Percentiles rank a stretch among this genome's conserved stretches.
Conservation (phyloP, 2,329 filamentous ascomycete species). For the Geosmithia morbida region DNA sequence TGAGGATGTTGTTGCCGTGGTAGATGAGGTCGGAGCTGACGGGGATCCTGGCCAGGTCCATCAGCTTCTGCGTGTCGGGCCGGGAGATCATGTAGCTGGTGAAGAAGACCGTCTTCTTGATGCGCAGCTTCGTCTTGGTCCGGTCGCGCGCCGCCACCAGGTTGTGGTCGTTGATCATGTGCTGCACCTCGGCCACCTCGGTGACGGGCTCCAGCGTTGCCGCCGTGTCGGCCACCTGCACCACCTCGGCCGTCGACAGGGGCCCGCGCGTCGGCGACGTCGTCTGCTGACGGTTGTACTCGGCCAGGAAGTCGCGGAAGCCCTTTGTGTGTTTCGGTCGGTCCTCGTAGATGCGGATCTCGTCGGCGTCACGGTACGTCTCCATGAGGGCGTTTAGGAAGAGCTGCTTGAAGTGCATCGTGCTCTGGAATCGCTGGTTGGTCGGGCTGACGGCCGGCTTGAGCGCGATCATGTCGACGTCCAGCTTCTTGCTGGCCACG, state of each 20-base stretch:
- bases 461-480: slow-evolving; percentile 78
- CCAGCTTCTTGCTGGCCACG: slow-evolving; percentile 57
- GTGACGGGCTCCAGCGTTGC: slow-evolving; percentile 61
- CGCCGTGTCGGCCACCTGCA: slow-evolving; percentile 69
- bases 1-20: slow-evolving; percentile 83
- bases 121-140: slow-evolving; percentile 37
- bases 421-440: slow-evolving; percentile 64
- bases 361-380: slow-evolving; percentile 72
- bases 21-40: slow-evolving; percentile 55
- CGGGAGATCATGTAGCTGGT: slow-evolving; percentile 77
- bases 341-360: slow-evolving; percentile 65
- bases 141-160: slow-evolving; percentile 21
- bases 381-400: slow-evolving; percentile 70
- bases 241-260: slow-evolving; percentile 57
- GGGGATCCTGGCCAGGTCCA: slow-evolving; percentile 54
- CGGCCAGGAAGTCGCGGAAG: slow-evolving; percentile 72
- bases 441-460: slow-evolving; percentile 75
- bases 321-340: slow-evolving; percentile 55
- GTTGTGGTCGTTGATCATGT: slow-evolving; percentile 84
- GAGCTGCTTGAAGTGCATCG: slow-evolving; percentile 84
- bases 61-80: slow-evolving; percentile 57
- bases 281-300: slow-evolving; percentile 52
- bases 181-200: slow-evolving; percentile 74
- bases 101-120: slow-evolving; percentile 82
- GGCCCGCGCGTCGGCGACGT: slow-evolving; percentile 40